phyloP scores from a whole-genome alignment of 345 rosid genomes.

The Erysimum cheiranthoides region DNA sequence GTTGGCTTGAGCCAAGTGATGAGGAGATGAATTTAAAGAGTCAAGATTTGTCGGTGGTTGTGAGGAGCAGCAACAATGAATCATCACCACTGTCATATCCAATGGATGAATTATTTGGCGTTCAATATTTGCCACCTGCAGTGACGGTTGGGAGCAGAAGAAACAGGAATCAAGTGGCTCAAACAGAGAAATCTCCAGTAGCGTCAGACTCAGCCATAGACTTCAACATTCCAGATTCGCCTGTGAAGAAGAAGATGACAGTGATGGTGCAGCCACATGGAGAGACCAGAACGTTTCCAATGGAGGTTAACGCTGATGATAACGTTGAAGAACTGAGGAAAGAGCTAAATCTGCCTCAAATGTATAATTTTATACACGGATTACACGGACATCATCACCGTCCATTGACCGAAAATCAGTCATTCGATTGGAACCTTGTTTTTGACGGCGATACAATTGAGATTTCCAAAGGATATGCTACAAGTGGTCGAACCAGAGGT shows the following conservation, averaged over 20 bases:
- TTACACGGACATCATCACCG: too few relatives aligned
- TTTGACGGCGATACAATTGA: neutral
- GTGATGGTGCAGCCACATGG: slow-evolving; percentile 38
- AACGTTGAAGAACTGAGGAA: slow-evolving; percentile 67
- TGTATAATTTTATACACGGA: slow-evolving; percentile 62
- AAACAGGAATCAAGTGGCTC: neutral
- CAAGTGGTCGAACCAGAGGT: slow-evolving; percentile 20
- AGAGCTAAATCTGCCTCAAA: slow-evolving; percentile 67
- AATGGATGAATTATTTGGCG: neutral
- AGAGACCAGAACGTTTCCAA: slow-evolving; percentile 46
- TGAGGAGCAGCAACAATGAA: neutral
- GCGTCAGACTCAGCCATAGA: slow-evolving; percentile 38
- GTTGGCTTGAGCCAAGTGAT: too few relatives aligned
- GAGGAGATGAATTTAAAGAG: too few relatives aligned
- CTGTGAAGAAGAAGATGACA: slow-evolving; percentile 43
- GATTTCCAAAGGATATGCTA: neutral
- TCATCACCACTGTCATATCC: neutral
- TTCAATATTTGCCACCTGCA: neutral
- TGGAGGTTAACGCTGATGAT: slow-evolving; percentile 61
- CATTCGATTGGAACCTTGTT: neutral
- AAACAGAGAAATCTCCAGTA: neutral
- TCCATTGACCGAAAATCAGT: neutral
- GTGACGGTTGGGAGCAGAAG: neutral
- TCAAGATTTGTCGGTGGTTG: too few relatives aligned
- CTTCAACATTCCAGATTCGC: slow-evolving; percentile 44